Conservation (phyloP, 768 basidiomycete species). For the Trametes coccinea region DNA sequence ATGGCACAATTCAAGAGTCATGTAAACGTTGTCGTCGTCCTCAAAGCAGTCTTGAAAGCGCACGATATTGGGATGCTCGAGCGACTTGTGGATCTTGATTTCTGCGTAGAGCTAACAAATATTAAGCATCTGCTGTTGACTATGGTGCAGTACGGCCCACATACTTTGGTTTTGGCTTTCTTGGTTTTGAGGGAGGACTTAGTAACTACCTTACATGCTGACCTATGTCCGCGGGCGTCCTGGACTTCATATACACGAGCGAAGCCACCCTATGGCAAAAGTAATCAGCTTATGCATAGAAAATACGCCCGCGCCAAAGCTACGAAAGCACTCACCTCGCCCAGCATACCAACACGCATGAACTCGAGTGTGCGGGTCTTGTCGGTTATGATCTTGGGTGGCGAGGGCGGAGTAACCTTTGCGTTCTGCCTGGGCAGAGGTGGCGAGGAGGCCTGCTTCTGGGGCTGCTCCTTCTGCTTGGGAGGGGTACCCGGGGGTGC, state of each 20-base stretch:
- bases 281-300: too few relatives aligned
- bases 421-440: conserved; percentile 81
- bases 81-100: conserved; percentile 94
- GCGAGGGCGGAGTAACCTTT: conserved; percentile 79
- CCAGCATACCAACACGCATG: conserved; percentile 78
- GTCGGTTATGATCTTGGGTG: conserved; percentile 75
- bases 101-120: conserved; percentile 85
- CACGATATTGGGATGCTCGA: conserved; percentile 92
- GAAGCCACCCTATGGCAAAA: conserved; percentile 71
- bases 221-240: conserved; percentile 59
- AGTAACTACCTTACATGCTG: conserved; percentile 95
- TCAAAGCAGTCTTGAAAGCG: conserved; percentile 93
- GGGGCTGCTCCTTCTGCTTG: conserved; percentile 10
- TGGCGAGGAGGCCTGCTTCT: conserved; percentile 43
- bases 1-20: conserved; percentile 91
- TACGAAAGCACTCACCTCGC: conserved; percentile 65
- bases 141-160: conserved; percentile 13
- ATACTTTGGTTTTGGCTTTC: conserved; percentile 95
- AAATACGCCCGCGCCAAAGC: neutral
- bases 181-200: conserved; percentile 90
- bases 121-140: neutral
- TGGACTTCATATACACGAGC: conserved; percentile 96
- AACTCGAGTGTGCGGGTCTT: conserved; percentile 57
- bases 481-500: conserved; percentile 20
- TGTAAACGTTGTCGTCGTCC: conserved; percentile 94